Evolutionary conservation across 78 protist species (phyloP).

Genomic region (Dictyostelium firmibasis): DNA sequence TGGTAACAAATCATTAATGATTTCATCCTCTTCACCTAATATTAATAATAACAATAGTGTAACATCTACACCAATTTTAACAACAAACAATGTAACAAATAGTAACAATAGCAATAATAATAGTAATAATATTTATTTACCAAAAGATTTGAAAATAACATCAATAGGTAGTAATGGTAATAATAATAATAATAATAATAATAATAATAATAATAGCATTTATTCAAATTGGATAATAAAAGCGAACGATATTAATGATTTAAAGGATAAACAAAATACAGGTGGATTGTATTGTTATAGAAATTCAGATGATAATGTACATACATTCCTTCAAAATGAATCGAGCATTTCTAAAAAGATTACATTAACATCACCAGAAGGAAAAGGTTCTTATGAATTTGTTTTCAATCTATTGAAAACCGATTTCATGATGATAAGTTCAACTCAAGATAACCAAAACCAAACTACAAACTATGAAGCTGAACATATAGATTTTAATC

Average conservation of each 20-base stretch:
- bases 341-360: constrained; percentile 43
- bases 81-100: not conserved
- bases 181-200: not conserved
- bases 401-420: constrained; percentile 44
- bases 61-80: not conserved
- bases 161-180: not conserved
- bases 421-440: constrained; percentile 29
- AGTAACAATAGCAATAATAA: not conserved
- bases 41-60: not conserved
- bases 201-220: not conserved
- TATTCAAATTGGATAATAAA: not conserved
- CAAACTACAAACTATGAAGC: constrained; percentile 13
- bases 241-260: not conserved
- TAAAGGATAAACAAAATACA: not conserved
- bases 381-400: constrained; percentile 74
- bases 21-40: not conserved
- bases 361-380: constrained; percentile 63
- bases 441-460: not conserved
- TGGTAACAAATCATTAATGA: not conserved
- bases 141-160: not conserved
- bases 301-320: constrained; percentile 45
- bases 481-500: constrained; percentile 43
- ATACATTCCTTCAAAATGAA: constrained; percentile 54
- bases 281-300: constrained; percentile 57
- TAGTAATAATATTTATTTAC: not conserved